phyloP scores from a whole-genome alignment of 305 asterid genomes.

The Rubia balearica region DNA sequence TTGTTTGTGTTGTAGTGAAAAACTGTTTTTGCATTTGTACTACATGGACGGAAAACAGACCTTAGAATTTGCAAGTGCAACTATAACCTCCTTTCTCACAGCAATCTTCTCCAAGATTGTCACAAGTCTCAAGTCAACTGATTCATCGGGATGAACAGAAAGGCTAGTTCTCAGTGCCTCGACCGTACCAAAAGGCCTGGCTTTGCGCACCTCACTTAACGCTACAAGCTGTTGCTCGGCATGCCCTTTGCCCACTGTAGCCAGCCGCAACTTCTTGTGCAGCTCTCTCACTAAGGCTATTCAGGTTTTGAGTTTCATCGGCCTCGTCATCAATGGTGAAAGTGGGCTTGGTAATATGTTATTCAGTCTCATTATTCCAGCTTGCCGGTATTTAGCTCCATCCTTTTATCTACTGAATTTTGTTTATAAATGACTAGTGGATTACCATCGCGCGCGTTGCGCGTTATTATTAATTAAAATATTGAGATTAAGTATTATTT shows the following conservation, averaged over 20 bases:
- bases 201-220: conserved; percentile 40
- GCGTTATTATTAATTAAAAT: no score
- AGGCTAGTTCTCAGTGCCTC: conserved; percentile 66
- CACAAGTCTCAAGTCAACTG: conserved; percentile 60
- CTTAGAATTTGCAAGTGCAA: conserved; percentile 77
- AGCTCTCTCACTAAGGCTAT: conserved; percentile 32
- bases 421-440: not conserved
- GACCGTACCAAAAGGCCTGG: conserved; percentile 63
- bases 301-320: not conserved
- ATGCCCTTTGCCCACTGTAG: conserved; percentile 39
- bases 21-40: conserved; percentile 28
- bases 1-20: no score
- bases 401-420: not conserved
- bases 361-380: not conserved
- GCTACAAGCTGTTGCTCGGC: conserved; percentile 23
- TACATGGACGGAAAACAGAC: conserved; percentile 17
- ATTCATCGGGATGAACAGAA: conserved; percentile 51
- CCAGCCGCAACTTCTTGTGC: conserved; percentile 42
- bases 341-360: not conserved
- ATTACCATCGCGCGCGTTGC: no score
- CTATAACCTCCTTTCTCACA: conserved; percentile 57
- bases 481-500: no score
- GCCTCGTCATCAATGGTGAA: not conserved
- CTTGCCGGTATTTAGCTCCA: not conserved
- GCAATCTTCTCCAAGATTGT: conserved; percentile 53